A percentile compares a stretch with the other conserved stretches of the same genome.
These are phyloP conservation scores for Zelopaecilomyces penicillatus DNA, from an alignment of 2,329 filamentous ascomycete genomes.

Conservation along the genomic window DNA sequence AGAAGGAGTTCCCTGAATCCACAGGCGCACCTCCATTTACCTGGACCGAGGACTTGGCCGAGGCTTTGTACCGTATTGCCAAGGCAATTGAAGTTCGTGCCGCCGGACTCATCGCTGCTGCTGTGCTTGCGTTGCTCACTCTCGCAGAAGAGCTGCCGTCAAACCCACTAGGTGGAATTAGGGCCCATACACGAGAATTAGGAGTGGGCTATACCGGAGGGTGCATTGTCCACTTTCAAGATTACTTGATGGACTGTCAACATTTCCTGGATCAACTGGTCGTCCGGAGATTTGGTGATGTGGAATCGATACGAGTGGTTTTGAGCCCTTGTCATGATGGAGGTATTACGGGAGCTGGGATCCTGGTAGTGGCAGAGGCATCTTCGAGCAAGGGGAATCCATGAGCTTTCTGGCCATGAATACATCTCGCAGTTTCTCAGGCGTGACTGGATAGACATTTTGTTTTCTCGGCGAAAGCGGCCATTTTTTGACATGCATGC, in stretches of 20 bases:
- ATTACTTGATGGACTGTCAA: constrained; percentile 64
- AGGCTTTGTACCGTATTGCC: constrained; percentile 56
- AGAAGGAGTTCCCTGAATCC: constrained; percentile 42
- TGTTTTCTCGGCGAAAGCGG: too few relatives aligned
- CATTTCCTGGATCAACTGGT: constrained; percentile 53
- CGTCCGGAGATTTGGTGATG: constrained; percentile 16
- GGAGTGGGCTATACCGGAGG: constrained; percentile 74
- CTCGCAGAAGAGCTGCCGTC: constrained; percentile 57
- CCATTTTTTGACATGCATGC: too few relatives aligned
- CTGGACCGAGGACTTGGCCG: constrained; percentile 56
- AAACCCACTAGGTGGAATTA: constrained; percentile 14
- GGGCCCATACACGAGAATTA: constrained; percentile 40
- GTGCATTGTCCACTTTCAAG: constrained; percentile 71
- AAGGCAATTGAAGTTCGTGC: constrained; percentile 64
- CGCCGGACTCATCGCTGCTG: constrained; percentile 65
- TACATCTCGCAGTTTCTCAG: too few relatives aligned
- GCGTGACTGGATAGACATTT: too few relatives aligned
- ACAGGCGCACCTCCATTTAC: constrained; percentile 39
- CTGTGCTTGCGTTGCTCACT: constrained; percentile 60
- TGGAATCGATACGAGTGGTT: constrained; percentile 34
- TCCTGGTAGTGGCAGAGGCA: constrained; percentile 44
- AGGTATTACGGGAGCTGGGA: constrained; percentile 53
- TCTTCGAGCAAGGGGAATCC: constrained; percentile 24
- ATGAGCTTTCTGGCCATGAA: too few relatives aligned
- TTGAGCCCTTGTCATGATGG: constrained; percentile 52